phyloP scores from a whole-genome alignment of 2,329 filamentous ascomycete genomes.

The Gyromitra esculenta region DNA sequence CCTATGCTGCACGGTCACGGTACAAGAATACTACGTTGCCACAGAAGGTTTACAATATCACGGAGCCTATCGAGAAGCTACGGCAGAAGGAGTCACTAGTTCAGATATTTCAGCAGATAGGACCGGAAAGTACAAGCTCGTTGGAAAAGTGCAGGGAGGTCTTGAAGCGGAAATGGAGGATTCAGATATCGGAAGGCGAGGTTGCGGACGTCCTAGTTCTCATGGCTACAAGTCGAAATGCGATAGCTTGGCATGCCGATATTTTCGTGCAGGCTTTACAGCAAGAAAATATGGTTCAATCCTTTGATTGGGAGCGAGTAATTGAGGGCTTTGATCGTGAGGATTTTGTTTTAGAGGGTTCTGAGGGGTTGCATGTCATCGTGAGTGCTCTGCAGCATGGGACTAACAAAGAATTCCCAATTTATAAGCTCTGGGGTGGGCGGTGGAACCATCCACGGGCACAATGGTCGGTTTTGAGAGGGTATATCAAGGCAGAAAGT shows the following conservation, averaged over 20 bases:
- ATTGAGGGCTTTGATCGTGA: conserved; percentile 71
- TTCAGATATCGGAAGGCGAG: conserved; percentile 80
- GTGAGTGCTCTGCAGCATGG: conserved; percentile 75
- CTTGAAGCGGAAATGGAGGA: conserved; percentile 67
- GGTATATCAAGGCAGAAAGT: conserved; percentile 78
- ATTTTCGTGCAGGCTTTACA: conserved; percentile 69
- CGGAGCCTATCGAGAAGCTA: conserved; percentile 62
- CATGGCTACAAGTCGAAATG: conserved; percentile 57
- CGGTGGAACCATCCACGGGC: conserved; percentile 85
- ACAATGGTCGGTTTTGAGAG: conserved; percentile 91
- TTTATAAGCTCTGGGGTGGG: conserved; percentile 90
- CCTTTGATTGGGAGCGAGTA: conserved; percentile 58
- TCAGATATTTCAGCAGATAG: conserved; percentile 75
- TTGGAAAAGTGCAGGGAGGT: conserved; percentile 74
- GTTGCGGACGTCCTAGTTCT: conserved; percentile 78
- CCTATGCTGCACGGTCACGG: conserved; percentile 63
- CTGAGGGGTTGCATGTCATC: conserved; percentile 81
- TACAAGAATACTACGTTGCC: conserved; percentile 56
- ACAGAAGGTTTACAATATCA: conserved; percentile 55
- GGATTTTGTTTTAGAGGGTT: conserved; percentile 80
- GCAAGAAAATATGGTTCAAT: conserved; percentile 59
- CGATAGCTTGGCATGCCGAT: conserved; percentile 57
- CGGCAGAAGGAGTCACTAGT: conserved; percentile 74
- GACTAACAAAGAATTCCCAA: conserved; percentile 70
- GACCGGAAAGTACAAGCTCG: conserved; percentile 77